phyloP scores from a whole-genome alignment of 2,329 filamentous ascomycete species.

The Aureobasidium vineae region DNA sequence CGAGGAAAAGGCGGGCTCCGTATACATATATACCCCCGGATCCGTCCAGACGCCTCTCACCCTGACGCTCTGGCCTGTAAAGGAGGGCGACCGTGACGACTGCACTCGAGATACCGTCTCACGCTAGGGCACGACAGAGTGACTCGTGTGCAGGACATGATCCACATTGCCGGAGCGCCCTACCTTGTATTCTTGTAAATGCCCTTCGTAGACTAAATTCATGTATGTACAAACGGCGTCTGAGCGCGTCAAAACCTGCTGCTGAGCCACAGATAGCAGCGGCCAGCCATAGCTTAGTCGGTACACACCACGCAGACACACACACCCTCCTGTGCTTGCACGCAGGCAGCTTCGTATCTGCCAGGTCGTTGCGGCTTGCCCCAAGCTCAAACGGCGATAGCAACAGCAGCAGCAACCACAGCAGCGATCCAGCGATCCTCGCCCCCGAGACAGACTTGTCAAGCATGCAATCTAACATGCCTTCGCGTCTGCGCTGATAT shows the following conservation, averaged over 20 bases:
- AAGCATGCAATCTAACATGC: slow-evolving; percentile 14
- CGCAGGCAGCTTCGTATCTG: slow-evolving; percentile 22
- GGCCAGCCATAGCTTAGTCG: slow-evolving; percentile 6
- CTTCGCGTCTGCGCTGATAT: slow-evolving; percentile 8
- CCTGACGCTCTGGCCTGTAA: slow-evolving; percentile 23
- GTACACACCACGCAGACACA: slow-evolving; percentile 2
- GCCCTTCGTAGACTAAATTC: slow-evolving; percentile 25
- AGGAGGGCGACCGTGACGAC: slow-evolving; percentile 26
- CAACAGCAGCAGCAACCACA: not conserved
- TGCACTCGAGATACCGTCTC: slow-evolving; percentile 26
- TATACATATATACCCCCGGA: slow-evolving; percentile 25
- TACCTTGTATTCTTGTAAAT: slow-evolving; percentile 27
- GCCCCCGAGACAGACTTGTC: slow-evolving; percentile 17
- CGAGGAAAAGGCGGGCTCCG: slow-evolving; percentile 13
- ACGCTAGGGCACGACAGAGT: slow-evolving; percentile 29
- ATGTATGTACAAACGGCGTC: slow-evolving; percentile 25
- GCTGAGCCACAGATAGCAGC: slow-evolving; percentile 24
- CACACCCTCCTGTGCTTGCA: slow-evolving; percentile 2
- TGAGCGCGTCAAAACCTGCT: slow-evolving; percentile 24
- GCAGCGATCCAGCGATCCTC: slow-evolving; percentile 20
- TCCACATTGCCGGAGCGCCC: slow-evolving; percentile 25
- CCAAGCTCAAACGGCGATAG: slow-evolving; percentile 25
- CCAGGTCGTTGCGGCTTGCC: slow-evolving; percentile 20
- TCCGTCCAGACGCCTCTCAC: slow-evolving; percentile 16
- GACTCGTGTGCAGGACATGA: slow-evolving; percentile 28